Evolutionary conservation across 768 basidiomycete genomes (phyloP).

Genomic region (Leccinum rimulosum): DNA sequence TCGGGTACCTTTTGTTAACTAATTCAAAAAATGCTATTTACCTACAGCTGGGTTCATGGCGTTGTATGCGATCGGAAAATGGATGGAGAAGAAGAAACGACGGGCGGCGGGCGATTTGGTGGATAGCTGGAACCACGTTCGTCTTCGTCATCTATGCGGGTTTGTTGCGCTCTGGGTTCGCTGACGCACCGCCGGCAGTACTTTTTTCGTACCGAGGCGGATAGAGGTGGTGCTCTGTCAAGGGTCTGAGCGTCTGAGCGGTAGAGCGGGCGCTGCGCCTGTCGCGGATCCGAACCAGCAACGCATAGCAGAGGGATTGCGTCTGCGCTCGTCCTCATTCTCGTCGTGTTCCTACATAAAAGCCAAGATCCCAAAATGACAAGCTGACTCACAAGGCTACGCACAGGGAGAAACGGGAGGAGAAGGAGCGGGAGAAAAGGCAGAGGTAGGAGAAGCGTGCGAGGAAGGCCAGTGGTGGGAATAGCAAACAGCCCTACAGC

Average conservation of each 20-base stretch:
- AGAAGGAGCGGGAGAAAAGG: background rate
- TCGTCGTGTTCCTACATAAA: background rate
- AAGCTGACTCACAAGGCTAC: background rate
- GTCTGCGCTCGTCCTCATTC: background rate
- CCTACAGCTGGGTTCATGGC: slow-evolving; percentile 20
- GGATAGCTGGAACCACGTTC: slow-evolving; percentile 47
- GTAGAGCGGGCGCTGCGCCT: slow-evolving; percentile 20
- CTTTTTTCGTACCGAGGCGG: slow-evolving; percentile 43
- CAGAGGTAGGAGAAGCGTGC: slow-evolving; percentile 10
- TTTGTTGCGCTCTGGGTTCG: background rate
- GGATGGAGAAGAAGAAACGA: no score
- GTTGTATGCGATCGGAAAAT: slow-evolving; percentile 1
- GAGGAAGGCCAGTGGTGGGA: slow-evolving; percentile 15
- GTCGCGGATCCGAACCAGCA: slow-evolving; percentile 16
- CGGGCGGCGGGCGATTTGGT: slow-evolving; percentile 39
- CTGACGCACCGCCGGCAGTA: slow-evolving; percentile 27
- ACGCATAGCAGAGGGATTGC: slow-evolving; percentile 20
- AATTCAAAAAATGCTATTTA: background rate
- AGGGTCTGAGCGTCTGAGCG: slow-evolving; percentile 29
- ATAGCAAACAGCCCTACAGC: slow-evolving; percentile 20
- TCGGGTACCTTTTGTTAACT: no score
- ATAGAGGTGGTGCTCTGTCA: slow-evolving; percentile 42
- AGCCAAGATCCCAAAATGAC: background rate
- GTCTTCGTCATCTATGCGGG: background rate
- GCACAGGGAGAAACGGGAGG: background rate